Conservation (phyloP, 1,284 basidiomycete genomes). For the Pseudozyma thailandica region DNA sequence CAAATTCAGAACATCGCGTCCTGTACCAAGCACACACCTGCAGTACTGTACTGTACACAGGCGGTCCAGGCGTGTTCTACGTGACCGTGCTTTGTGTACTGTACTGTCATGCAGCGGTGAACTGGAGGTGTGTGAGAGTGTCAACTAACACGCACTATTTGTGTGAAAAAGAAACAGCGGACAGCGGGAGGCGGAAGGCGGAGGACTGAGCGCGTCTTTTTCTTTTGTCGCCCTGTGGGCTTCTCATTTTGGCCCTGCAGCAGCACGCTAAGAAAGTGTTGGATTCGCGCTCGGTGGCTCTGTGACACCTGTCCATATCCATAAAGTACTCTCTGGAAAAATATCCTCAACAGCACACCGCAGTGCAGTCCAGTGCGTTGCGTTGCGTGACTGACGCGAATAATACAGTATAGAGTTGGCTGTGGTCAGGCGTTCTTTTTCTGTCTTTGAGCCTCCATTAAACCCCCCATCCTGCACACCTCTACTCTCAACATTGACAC, state of each 20-base stretch:
- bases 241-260: background rate
- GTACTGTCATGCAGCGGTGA: background rate
- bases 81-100: too few species aligned
- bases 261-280: slow-evolving; percentile 10
- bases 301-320: too few species aligned
- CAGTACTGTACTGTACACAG: too few species aligned
- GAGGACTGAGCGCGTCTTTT: slow-evolving; percentile 4
- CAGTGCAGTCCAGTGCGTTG: background rate
- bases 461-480: background rate
- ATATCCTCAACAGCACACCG: slow-evolving; percentile 29
- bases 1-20: background rate
- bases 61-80: background rate
- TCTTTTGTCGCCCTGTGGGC: background rate
- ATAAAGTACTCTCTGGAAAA: too few species aligned
- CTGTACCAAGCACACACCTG: too few species aligned
- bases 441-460: slow-evolving; percentile 9
- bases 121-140: slow-evolving; percentile 8
- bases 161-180: slow-evolving; percentile 8
- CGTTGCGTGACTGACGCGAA: slow-evolving; percentile 17
- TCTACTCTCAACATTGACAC: slow-evolving; percentile 1
- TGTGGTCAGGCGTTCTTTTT: slow-evolving; percentile 10
- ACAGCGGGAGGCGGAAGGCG: slow-evolving; percentile 19
- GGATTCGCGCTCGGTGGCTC: slow-evolving; percentile 5
- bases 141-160: slow-evolving; percentile 17
- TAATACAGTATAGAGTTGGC: slow-evolving; percentile 3